Conservation (phyloP, 2,329 filamentous ascomycete genomes). For the Fusarium robinianum region DNA sequence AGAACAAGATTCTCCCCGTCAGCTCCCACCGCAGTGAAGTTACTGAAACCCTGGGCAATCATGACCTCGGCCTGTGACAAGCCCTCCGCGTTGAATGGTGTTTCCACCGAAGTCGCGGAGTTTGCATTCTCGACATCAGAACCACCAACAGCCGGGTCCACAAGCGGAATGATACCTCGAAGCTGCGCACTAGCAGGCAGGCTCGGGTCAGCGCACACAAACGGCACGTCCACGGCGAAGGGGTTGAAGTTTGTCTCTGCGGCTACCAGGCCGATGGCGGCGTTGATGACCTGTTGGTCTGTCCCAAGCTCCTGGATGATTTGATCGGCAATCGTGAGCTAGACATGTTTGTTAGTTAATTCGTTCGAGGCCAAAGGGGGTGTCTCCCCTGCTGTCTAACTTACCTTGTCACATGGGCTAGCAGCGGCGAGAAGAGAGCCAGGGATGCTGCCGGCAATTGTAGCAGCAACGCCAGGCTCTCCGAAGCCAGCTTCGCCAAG, state of each 20-base stretch:
- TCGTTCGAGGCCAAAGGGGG: no score
- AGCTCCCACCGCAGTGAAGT: constrained; percentile 54
- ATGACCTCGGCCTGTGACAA: constrained; percentile 69
- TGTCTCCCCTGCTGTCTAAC: no score
- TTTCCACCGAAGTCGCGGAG: constrained; percentile 54
- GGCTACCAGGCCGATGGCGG: constrained; percentile 65
- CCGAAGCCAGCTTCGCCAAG: constrained; percentile 55
- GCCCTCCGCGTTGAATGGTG: constrained; percentile 63
- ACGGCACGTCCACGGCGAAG: constrained; percentile 61
- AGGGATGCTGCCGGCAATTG: constrained; percentile 65
- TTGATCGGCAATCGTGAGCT: constrained; percentile 66
- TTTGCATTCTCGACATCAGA: constrained; percentile 64
- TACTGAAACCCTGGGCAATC: constrained; percentile 63
- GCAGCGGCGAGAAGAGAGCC: constrained; percentile 66
- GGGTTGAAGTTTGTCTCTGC: constrained; percentile 78
- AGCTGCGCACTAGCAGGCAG: constrained; percentile 65
- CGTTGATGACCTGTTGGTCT: constrained; percentile 62
- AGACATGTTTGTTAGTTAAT: constrained; percentile 22
- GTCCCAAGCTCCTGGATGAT: constrained; percentile 65
- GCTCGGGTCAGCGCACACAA: constrained; percentile 65
- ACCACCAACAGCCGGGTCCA: constrained; percentile 66
- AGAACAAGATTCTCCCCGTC: constrained; percentile 40
- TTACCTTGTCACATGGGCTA: constrained; percentile 67
- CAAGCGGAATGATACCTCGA: constrained; percentile 67
- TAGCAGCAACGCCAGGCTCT: constrained; percentile 62